These are phyloP conservation scores for Thermoascus crustaceus DNA, from an alignment of 2,329 filamentous ascomycete species.

Conservation along the genomic window DNA sequence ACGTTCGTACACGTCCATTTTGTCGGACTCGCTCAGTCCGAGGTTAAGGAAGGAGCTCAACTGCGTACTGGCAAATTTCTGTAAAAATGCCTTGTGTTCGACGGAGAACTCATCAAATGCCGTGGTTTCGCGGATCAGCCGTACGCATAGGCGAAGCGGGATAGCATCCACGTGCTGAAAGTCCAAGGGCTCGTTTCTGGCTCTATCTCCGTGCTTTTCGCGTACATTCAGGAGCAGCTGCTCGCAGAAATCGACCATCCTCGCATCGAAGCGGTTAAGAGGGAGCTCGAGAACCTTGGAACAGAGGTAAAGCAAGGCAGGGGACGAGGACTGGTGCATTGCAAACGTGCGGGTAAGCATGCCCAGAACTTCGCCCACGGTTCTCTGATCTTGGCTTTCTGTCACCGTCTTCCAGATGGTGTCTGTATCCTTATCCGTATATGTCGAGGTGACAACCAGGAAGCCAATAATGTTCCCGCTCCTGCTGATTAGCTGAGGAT, in stretches of 20 bases:
- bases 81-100: slow-evolving; percentile 54
- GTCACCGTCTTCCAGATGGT: slow-evolving; percentile 76
- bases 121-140: slow-evolving; percentile 64
- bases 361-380: slow-evolving; percentile 68
- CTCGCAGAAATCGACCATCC: slow-evolving; percentile 56
- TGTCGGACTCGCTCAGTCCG: slow-evolving; percentile 49
- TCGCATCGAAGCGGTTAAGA: slow-evolving; percentile 52
- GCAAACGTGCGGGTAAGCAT: slow-evolving; percentile 50
- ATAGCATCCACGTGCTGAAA: slow-evolving; percentile 27
- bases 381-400: slow-evolving; percentile 72
- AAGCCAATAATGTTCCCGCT: slow-evolving; percentile 82
- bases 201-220: slow-evolving; percentile 33
- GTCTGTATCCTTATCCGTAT: slow-evolving; percentile 64
- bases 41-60: slow-evolving; percentile 53
- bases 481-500: slow-evolving; percentile 77
- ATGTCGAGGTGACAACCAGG: slow-evolving; percentile 68
- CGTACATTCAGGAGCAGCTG: slow-evolving; percentile 45
- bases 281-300: slow-evolving; percentile 60
- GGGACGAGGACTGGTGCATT: slow-evolving; percentile 33
- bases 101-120: slow-evolving; percentile 46
- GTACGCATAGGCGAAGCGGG: slow-evolving; percentile 52
- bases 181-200: slow-evolving; percentile 16
- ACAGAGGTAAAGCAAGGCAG: slow-evolving; percentile 57
- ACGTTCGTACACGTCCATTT: slow-evolving; percentile 54
- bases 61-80: slow-evolving; percentile 54